Base-by-base conservation (phyloP, 768 basidiomycete species). In the Pholiota molesta region DNA sequence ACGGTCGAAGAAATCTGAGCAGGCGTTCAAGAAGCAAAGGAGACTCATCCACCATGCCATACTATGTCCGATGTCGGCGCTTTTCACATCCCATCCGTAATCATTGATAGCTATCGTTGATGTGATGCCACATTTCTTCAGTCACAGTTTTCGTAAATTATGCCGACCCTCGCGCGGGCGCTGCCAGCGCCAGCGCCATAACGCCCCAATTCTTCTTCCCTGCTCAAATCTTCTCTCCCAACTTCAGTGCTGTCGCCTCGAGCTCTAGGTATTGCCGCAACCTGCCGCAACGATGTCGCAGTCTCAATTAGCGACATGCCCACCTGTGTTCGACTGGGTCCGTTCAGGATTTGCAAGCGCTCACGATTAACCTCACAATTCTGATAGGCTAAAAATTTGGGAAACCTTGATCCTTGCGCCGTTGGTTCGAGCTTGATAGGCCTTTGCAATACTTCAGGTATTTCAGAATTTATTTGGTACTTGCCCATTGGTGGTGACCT, bases 331-430 rank as follows among this genome's bases (percentile, higher is more conserved):
- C 28, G 55, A 33, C 31, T 40, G 40, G 28, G 55, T 29, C 23
- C 42, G 35, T 17, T 33, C 19, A 5, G 49, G 23, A 21, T 8
- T 42, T 39, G n/a, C 23, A 21, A 40, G 49, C n/a, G 16, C 19
- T 40, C n/a, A 44, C 39, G 6, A 29, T 45, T 57, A 16, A 40
- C 39, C 19, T 37, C 13, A 23, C 5, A 23, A 17, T 23, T 33
- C 23, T 21, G 29, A 45, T 40, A 67, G 66, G 66, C 66, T 19
- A 39, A 21, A 23, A 67, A 67, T 58, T 11, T 37, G 1, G 33
- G 56, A 10, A 57, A 60, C 29, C n/a, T 59, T 21, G 66, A 65
- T n/a, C 64, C 66, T 44, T 67, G 66, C 49, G 44, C 28, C 23
- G 59, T 65, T 16, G 66, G 62, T 21, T 61, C 66, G 23, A 28